Evolutionary conservation across 805 yeast species (phyloP), one percentile per base, ranked within the genome.

Genomic region (Komagataella ulmi): DNA sequence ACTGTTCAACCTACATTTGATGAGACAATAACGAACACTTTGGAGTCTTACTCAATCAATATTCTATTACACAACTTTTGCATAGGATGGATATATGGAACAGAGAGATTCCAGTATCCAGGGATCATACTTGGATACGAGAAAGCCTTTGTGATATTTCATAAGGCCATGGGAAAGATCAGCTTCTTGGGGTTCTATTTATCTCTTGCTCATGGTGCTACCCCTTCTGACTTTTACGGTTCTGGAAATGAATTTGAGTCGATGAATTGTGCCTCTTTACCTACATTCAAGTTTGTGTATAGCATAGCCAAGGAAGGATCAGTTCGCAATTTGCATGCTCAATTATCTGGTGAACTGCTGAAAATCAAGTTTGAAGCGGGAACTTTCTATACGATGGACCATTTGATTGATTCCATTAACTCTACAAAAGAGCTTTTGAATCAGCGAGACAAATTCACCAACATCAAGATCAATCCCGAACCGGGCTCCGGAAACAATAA

Each of bases 71-170:
- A 81, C 56, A 77, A 83, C 55, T 71, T 85, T 54, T 85, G 95
- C 55, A 54, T 85, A 40, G 95, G 96, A 0, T 88, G 96, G 89
- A 61, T 85, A 3, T 85, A 84, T 60, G 81, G 76, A n/a, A 61
- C 61, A 63, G 1, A 54, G 46, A 4, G 45, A 46, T 14, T 50
- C 8, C 51, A 48, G 7, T 53, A 56, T 19, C 88, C 88, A 0
- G 97, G 97, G 8, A 60, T 88, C n/a, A 81, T 85, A 44, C 54
- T 80, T 30, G 97, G 97, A 0, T 87, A 85, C 52, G 88, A 86
- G 56, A 69, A 81, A 17, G 76, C 88, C 18, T 85, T 81, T 55
- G 80, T 88, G 1, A 77, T 81, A 0, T 74, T 82, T 19, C 82
- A 81, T 48, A 75, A 77, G 17, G 71, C 70, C 7, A 65, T 78